Evolutionary conservation across 768 basidiomycete genomes (phyloP).

Genomic region (Suillus americanus): DNA sequence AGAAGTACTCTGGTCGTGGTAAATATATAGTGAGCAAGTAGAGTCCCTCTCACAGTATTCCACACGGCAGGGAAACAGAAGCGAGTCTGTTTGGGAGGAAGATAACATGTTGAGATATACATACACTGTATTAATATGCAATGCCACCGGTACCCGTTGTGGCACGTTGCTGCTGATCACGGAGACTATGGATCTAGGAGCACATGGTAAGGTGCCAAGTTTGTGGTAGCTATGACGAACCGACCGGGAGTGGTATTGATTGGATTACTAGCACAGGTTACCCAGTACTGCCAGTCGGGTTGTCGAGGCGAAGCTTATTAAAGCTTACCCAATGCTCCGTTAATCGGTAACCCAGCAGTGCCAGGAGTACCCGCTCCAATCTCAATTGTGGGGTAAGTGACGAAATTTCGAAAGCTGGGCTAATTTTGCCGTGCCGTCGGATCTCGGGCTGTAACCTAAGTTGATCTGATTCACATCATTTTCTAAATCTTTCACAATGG

Average conservation of each 20-base stretch:
- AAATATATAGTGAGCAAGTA: not conserved
- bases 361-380: not conserved
- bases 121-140: not conserved
- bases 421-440: not conserved
- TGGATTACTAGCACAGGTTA: not conserved
- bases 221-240: not conserved
- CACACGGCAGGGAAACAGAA: not conserved
- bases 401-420: too few species aligned
- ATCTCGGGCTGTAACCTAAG: not conserved
- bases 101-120: not conserved
- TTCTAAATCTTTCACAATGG: slow-evolving; percentile 7
- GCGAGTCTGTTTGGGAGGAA: not conserved
- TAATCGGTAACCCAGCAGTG: not conserved
- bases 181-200: not conserved
- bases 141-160: not conserved
- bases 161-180: not conserved
- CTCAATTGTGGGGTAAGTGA: not conserved
- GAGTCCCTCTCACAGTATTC: not conserved
- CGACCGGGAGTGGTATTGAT: not conserved
- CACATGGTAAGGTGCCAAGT: not conserved
- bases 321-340: not conserved
- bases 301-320: not conserved
- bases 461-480: not conserved
- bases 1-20: not conserved
- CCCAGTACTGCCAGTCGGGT: not conserved